A percentile compares a stretch with the other conserved stretches of the same genome.
Evolutionary conservation across 2,329 filamentous ascomycete genomes (phyloP).

Genomic region (Aspergillus fijiensis): DNA sequence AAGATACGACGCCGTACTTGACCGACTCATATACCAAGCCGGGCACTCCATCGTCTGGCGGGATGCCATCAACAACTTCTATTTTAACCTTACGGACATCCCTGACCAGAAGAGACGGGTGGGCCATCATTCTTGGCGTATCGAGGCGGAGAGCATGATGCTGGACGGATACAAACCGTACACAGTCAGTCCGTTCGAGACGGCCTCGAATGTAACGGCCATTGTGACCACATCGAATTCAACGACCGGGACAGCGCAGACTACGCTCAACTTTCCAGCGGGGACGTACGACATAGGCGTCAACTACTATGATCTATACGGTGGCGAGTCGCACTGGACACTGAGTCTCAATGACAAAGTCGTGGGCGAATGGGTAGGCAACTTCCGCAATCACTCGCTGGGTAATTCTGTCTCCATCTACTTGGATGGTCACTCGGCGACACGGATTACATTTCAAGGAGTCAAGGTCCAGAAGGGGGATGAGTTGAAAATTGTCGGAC

Average conservation of each 20-base stretch:
- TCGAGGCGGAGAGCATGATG: slow-evolving; percentile 67
- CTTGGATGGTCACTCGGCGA: slow-evolving; percentile 65
- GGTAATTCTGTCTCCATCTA: slow-evolving; percentile 60
- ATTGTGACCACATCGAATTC: slow-evolving; percentile 58
- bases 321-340: slow-evolving; percentile 58
- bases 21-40: slow-evolving; percentile 63
- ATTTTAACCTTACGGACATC: slow-evolving; percentile 61
- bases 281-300: slow-evolving; percentile 64
- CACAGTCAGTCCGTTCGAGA: slow-evolving; percentile 58
- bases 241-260: slow-evolving; percentile 51
- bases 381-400: slow-evolving; percentile 59
- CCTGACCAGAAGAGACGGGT: slow-evolving; percentile 58
- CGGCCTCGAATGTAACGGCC: slow-evolving; percentile 56
- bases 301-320: slow-evolving; percentile 64
- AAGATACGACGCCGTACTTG: slow-evolving; percentile 59
- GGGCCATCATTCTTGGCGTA: slow-evolving; percentile 61
- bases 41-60: slow-evolving; percentile 71
- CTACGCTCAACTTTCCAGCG: slow-evolving; percentile 48
- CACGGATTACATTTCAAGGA: slow-evolving; percentile 58
- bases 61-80: slow-evolving; percentile 66
- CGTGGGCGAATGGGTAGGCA: slow-evolving; percentile 60
- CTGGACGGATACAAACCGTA: slow-evolving; percentile 59
- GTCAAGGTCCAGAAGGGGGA: slow-evolving; percentile 55
- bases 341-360: slow-evolving; percentile 54
- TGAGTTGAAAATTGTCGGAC: slow-evolving; percentile 56